Percentiles rank a stretch among this genome's conserved stretches.
Evolutionary conservation across 2,329 filamentous ascomycete species (phyloP).

Genomic region (Akanthomyces uredinophilus): DNA sequence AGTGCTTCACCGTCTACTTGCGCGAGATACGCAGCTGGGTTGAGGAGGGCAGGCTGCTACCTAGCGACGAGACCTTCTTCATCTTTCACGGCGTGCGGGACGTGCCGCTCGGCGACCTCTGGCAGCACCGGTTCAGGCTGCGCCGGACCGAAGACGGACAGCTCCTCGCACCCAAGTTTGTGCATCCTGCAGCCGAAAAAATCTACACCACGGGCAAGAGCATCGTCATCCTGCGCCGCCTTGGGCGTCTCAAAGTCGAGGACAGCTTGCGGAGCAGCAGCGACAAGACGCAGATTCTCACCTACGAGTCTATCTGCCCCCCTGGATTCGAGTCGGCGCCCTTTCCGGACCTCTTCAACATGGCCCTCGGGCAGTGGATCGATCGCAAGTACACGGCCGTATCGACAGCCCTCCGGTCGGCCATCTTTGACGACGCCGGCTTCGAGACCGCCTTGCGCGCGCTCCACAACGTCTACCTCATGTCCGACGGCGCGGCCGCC

Average conservation of each 20-base stretch:
- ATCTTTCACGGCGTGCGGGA: slow-evolving; percentile 55
- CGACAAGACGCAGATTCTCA: slow-evolving; percentile 37
- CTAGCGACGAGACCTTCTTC: slow-evolving; percentile 69
- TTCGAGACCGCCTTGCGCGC: slow-evolving; percentile 60
- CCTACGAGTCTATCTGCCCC: slow-evolving; percentile 53
- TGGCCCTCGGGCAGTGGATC: slow-evolving; percentile 71
- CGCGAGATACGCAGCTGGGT: slow-evolving; percentile 80
- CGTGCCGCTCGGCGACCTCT: slow-evolving; percentile 60
- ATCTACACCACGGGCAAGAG: slow-evolving; percentile 89
- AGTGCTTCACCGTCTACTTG: slow-evolving; percentile 78
- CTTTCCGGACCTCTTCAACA: slow-evolving; percentile 69
- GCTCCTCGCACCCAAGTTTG: slow-evolving; percentile 68
- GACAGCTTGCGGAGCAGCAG: neutral
- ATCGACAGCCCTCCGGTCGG: slow-evolving; percentile 58
- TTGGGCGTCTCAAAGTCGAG: slow-evolving; percentile 42
- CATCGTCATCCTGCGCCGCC: slow-evolving; percentile 72
- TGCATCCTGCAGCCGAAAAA: slow-evolving; percentile 61
- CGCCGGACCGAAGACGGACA: slow-evolving; percentile 53
- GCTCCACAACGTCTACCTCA: slow-evolving; percentile 70
- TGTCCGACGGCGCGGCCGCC: slow-evolving; percentile 65
- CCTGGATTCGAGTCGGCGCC: slow-evolving; percentile 48
- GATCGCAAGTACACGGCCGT: slow-evolving; percentile 67
- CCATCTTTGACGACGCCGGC: slow-evolving; percentile 64
- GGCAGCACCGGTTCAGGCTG: slow-evolving; percentile 70
- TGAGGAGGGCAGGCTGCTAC: slow-evolving; percentile 65